Evolutionary conservation across 148 eudicot species (phyloP).

Genomic region (Cornus florida): DNA sequence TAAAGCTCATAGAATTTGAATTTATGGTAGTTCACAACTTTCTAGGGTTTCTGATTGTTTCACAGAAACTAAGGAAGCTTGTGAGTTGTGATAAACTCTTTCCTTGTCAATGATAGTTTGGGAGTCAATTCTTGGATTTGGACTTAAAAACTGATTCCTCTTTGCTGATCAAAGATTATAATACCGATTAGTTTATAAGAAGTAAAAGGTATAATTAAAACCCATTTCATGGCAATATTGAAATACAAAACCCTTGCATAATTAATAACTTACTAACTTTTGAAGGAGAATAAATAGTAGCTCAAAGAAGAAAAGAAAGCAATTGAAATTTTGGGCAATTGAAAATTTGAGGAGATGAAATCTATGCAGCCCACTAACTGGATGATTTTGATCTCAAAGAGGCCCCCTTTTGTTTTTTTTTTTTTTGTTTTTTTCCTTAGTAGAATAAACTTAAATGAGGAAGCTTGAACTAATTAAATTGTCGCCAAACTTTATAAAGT

Average conservation of each 20-base stretch:
- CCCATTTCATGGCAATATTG: too few relatives aligned
- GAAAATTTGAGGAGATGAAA: background rate
- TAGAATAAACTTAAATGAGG: background rate
- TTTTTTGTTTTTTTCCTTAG: background rate
- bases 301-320: background rate
- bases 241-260: too few relatives aligned
- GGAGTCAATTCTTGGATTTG: too few relatives aligned
- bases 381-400: background rate
- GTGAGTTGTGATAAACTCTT: background rate
- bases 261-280: background rate
- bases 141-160: too few relatives aligned
- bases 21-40: background rate
- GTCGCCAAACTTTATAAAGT: background rate
- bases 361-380: background rate
- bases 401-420: background rate
- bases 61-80: background rate
- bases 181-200: too few relatives aligned
- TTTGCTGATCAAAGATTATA: too few relatives aligned
- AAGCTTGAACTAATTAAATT: background rate
- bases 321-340: background rate
- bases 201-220: too few relatives aligned
- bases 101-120: background rate
- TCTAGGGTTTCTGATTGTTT: background rate
- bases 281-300: background rate
- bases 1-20: too few relatives aligned